These are phyloP conservation scores for Pinus albicaulis DNA, from an alignment of 75 land plant species.

Conservation along the genomic window DNA sequence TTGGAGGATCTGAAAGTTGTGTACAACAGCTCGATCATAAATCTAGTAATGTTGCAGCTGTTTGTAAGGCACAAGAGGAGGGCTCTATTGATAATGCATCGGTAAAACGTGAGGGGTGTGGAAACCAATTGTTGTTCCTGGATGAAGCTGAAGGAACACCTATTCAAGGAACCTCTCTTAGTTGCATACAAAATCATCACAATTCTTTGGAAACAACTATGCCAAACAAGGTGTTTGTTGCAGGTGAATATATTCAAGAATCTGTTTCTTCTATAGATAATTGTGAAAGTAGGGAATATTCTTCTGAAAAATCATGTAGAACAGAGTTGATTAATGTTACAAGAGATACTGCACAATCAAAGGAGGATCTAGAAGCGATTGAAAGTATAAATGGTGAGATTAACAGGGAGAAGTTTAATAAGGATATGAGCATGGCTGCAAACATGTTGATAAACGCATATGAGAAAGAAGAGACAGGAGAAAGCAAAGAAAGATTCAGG, in stretches of 20 bases:
- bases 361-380: constrained; percentile 7
- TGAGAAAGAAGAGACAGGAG: constrained; percentile 44
- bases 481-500: constrained; percentile 92
- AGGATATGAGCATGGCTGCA: constrained; percentile 17
- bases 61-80: background rate
- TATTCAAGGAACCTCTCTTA: background rate
- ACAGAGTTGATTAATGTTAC: constrained; percentile 12
- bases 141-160: constrained; percentile 1
- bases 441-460: constrained; percentile 12
- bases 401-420: constrained; percentile 1
- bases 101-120: background rate
- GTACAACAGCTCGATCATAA: background rate
- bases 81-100: background rate
- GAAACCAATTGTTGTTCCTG: background rate
- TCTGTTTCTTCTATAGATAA: constrained; percentile 1
- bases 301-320: constrained; percentile 22
- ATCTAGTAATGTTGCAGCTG: background rate
- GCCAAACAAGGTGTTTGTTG: background rate
- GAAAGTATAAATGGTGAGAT: constrained; percentile 4
- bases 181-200: background rate
- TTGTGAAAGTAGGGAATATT: constrained; percentile 13
- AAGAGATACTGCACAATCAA: background rate
- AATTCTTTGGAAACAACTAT: constrained; percentile 1
- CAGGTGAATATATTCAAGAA: constrained; percentile 3
- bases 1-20: background rate